Evolutionary conservation across 2,329 filamentous ascomycete species (phyloP).

Genomic region (Alternaria sp.): DNA sequence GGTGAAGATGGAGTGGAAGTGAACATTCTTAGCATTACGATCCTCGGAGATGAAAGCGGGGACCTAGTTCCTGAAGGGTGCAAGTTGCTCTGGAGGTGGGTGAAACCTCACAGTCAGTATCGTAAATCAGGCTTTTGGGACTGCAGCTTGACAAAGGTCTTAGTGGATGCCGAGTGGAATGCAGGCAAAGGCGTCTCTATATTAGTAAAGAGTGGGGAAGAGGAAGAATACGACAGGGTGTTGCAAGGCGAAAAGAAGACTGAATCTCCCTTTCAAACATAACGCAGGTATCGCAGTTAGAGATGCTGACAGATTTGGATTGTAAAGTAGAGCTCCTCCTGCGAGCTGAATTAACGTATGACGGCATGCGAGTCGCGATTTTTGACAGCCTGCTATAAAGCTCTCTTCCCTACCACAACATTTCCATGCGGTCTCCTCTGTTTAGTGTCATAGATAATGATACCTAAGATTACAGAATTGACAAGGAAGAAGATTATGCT

Average conservation of each 20-base stretch:
- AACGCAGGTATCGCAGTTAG: background rate
- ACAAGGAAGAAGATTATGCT: constrained; percentile 82
- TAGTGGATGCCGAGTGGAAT: constrained; percentile 4
- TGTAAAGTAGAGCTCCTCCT: background rate
- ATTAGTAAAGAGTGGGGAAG: background rate
- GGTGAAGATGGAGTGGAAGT: too few relatives aligned
- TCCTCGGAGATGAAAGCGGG: background rate
- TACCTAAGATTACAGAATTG: constrained; percentile 86
- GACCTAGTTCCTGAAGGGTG: background rate
- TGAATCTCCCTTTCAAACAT: background rate
- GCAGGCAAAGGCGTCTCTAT: background rate
- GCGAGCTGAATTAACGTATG: background rate
- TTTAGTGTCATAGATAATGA: constrained; percentile 73
- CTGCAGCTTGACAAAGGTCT: background rate
- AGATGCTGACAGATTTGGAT: background rate
- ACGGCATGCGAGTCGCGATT: background rate
- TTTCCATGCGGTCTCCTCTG: background rate
- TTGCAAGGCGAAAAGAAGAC: background rate
- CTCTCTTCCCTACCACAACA: background rate
- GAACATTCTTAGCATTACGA: too few relatives aligned
- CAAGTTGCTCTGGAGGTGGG: background rate
- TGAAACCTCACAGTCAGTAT: background rate
- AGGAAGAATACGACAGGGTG: background rate
- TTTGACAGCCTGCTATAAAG: background rate
- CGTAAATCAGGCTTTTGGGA: background rate